Evolutionary conservation across 2,329 filamentous ascomycete genomes (phyloP), one percentile per base, ranked within the genome.

Genomic region (Fusarium annulatum): DNA sequence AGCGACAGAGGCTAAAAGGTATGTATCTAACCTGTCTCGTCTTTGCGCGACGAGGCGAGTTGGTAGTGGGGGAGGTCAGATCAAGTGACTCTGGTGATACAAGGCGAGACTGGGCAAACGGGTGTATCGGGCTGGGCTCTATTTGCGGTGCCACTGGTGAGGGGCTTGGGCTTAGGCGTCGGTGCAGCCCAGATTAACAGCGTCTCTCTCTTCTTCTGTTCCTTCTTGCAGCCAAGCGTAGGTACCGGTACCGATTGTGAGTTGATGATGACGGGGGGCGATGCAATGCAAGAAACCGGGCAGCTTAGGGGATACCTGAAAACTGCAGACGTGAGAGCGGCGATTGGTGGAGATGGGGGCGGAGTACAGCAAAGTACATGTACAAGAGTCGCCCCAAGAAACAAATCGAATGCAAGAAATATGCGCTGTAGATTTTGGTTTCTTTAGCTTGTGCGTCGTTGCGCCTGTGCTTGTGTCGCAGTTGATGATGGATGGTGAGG

Each of bases 91-190:
- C 48, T 62, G 52, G 61, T 66, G 66, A 52, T 64, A 72, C 57
- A 69, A 55, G 45, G 56, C 69, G 41, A 67, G 53, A 45, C 63
- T 60, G 63, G 67, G 58, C 64, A 73, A 64, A 61, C 55, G 51
- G 64, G 62, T 69, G 63, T 67, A 67, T 42, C 45, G 45, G 64
- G 63, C 64, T 67, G 64, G 62, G 61, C 61, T 41, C 48, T 67
- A 46, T 70, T 60, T 62, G 57, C 46, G 63, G 56, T 49, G 69
- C 63, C 71, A 73, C 75, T 65, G 34, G 71, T 72, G 75, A 77
- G 75, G 75, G 75, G 75, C 74, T 77, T 57, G 75, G 75, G 75
- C 74, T 77, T 57, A 38, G 70, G 74, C 64, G 67, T 69, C 52
- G 64, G 69, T 66, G 66, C 66, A 71, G 72, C 38, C 61, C 45